Base-by-base conservation (phyloP, 176 grass and related monocot genomes). In the Carex myosuroides region DNA sequence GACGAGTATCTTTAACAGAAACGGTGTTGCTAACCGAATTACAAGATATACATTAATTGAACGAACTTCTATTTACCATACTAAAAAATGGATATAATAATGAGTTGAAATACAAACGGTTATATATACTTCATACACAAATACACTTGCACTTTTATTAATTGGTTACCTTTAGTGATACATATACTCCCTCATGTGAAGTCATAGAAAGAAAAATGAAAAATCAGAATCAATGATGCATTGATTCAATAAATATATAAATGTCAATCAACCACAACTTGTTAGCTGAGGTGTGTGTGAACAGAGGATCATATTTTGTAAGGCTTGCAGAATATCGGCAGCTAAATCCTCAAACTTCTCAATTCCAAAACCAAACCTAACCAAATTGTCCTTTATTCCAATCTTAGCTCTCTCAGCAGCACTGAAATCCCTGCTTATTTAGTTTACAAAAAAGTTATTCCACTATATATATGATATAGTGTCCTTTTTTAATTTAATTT, bases 331-430 rank as follows among this genome's bases (percentile, higher is more conserved):
- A 78, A 98, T 77, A 73, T 98, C 95, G 37, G 87, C 92, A 84
- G 91, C 92, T 79, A 98, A 67, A 80, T 98, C 95, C 84, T 93
- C 92, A 4, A 94, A 98, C 70, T 90, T 92, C 73, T 98, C 95
- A 57, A 98, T 85, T 33, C 95, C 95, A 59, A 94, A 86, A 87
- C 92, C 94, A 87, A 98, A 94, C 86, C 95, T 93, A 66, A 98
- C 89, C 66, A 98, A 80, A 67, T 98, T 98, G 87, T 94, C 95
- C 87, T 94, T 94, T 77, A 98, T 98, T 17, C 95, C 91, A n/a
- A 92, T 94, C 33, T 92, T 91, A 56, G 87, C 90, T 79, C 95
- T 88, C 86, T 98, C 90, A 60, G 87, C 89, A 77, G 90, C 88
- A 55, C 53, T 54, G 5, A 85, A 87, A 87, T 91, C 92, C 92